phyloP scores from a whole-genome alignment of 2,329 filamentous ascomycete species.

The Penicillium sp. region DNA sequence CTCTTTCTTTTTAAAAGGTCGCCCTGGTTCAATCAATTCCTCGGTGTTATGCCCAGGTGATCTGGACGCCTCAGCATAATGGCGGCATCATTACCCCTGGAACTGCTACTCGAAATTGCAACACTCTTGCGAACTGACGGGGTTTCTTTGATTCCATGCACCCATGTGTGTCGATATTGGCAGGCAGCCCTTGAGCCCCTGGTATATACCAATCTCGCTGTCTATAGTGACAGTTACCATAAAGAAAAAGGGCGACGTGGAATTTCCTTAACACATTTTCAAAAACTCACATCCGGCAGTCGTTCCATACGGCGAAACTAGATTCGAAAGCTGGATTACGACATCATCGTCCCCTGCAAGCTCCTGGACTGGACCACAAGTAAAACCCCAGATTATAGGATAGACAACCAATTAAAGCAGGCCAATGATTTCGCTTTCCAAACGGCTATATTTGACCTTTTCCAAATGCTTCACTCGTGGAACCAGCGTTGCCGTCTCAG shows the following conservation, averaged over 20 bases:
- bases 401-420: slow-evolving; percentile 9
- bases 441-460: slow-evolving; percentile 1
- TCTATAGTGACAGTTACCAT: slow-evolving; percentile 12
- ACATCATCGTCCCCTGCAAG: slow-evolving; percentile 10
- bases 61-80: neutral
- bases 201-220: slow-evolving; percentile 8
- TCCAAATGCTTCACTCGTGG: slow-evolving; percentile 13
- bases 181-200: slow-evolving; percentile 13
- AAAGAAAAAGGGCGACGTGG: neutral
- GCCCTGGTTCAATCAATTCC: neutral
- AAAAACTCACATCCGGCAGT: slow-evolving; percentile 8
- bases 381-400: slow-evolving; percentile 5
- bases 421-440: slow-evolving; percentile 15
- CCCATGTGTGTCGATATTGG: slow-evolving; percentile 19
- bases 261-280: slow-evolving; percentile 12
- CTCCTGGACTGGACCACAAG: slow-evolving; percentile 10
- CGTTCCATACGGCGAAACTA: neutral
- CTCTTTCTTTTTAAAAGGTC: neutral
- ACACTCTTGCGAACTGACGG: neutral
- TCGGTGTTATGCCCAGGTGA: neutral
- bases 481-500: slow-evolving; percentile 1
- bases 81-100: neutral
- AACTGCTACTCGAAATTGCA: neutral
- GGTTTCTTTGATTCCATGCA: slow-evolving; percentile 1
- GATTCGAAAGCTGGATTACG: slow-evolving; percentile 11